Conservation (phyloP, 352 stramenopile species). For the Globisporangium yorkense region DNA sequence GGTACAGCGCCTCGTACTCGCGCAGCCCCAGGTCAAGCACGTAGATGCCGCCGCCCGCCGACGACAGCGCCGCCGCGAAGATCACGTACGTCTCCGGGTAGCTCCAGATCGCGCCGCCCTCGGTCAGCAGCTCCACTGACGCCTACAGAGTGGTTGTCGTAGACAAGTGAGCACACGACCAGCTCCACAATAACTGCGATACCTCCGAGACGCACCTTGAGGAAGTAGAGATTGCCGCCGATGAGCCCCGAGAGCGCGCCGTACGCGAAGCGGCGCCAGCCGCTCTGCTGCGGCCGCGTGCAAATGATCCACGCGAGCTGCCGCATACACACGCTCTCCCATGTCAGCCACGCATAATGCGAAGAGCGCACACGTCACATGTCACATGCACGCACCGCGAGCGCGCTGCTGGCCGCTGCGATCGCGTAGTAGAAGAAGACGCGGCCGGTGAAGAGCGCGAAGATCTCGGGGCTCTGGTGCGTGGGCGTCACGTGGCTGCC, state of each 20-base stretch:
- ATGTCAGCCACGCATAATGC: background rate
- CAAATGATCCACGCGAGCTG: slow-evolving; percentile 75
- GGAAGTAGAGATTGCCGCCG: slow-evolving; percentile 83
- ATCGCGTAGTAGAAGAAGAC: slow-evolving; percentile 73
- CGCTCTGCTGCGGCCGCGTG: slow-evolving; percentile 53
- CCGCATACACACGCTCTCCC: background rate
- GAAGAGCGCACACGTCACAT: background rate
- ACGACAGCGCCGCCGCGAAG: slow-evolving; percentile 50
- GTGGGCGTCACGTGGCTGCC: slow-evolving; percentile 76
- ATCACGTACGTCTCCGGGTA: slow-evolving; percentile 73
- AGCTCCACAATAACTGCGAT: background rate
- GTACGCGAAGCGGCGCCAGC: slow-evolving; percentile 75
- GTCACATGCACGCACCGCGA: slow-evolving; percentile 30
- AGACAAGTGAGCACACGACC: no score
- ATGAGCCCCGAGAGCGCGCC: slow-evolving; percentile 73
- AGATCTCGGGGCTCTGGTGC: slow-evolving; percentile 73
- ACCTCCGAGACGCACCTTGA: slow-evolving; percentile 47
- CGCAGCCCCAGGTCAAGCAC: slow-evolving; percentile 66
- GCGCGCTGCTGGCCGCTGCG: slow-evolving; percentile 26
- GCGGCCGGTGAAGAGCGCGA: slow-evolving; percentile 60
- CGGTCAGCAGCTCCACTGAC: slow-evolving; percentile 71
- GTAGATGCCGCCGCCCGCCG: slow-evolving; percentile 74
- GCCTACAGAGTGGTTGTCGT: slow-evolving; percentile 23
- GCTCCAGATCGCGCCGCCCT: slow-evolving; percentile 65
- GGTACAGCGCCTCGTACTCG: slow-evolving; percentile 84